These are phyloP conservation scores for Alternaria brassicicola DNA, from an alignment of 2,329 filamentous ascomycete species.

Conservation along the genomic window DNA sequence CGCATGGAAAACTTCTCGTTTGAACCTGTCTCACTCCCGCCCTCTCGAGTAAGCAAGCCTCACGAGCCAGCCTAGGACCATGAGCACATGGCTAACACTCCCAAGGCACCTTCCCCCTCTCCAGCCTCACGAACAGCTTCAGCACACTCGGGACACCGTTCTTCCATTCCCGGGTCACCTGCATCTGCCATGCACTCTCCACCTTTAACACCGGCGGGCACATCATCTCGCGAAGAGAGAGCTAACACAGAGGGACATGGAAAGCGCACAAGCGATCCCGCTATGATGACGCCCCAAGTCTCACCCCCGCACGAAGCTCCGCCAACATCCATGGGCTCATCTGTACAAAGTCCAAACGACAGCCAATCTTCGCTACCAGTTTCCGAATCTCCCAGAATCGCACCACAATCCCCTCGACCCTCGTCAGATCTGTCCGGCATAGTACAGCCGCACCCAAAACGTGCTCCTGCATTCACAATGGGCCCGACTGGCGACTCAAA, in stretches of 20 bases:
- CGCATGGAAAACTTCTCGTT: conserved; percentile 87
- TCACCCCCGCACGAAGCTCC: conserved; percentile 63
- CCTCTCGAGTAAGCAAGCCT: conserved; percentile 71
- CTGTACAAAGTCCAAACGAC: conserved; percentile 28
- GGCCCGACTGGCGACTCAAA: conserved; percentile 62
- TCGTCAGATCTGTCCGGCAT: conserved; percentile 53
- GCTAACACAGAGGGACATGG: conserved; percentile 42
- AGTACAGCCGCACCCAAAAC: conserved; percentile 55
- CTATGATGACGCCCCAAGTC: conserved; percentile 63
- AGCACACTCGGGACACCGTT: conserved; percentile 56
- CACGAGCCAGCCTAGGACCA: background rate
- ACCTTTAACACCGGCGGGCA: conserved; percentile 85
- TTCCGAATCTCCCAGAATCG: conserved; percentile 37
- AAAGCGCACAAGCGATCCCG: conserved; percentile 50
- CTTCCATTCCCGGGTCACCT: conserved; percentile 67
- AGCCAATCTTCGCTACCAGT: conserved; percentile 32
- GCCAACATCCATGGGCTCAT: conserved; percentile 51
- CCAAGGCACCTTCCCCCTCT: conserved; percentile 56
- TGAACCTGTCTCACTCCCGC: conserved; percentile 86
- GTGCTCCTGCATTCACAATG: conserved; percentile 61
- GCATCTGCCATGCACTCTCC: conserved; percentile 80
- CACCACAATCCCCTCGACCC: conserved; percentile 49
- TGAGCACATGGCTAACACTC: conserved; percentile 31
- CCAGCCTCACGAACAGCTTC: conserved; percentile 53
- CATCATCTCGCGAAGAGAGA: conserved; percentile 63